Evolutionary conservation across 352 stramenopile genomes (phyloP).

Genomic region (Phytophthora gonapodyides): DNA sequence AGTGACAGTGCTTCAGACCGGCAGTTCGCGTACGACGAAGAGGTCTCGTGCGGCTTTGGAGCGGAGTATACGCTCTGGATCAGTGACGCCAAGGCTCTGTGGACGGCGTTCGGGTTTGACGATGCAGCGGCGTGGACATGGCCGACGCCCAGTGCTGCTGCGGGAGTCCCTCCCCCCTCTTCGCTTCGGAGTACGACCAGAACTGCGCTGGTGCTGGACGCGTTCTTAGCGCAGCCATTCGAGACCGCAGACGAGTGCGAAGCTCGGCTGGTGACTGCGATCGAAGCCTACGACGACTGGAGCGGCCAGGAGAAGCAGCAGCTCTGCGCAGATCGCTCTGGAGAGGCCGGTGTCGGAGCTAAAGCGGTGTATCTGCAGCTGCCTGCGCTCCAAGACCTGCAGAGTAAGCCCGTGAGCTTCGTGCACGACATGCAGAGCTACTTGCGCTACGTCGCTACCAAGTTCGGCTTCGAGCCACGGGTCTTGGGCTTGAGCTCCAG

Average conservation of each 20-base stretch:
- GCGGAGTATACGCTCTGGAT: slow-evolving; percentile 34
- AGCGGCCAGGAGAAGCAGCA: slow-evolving; percentile 33
- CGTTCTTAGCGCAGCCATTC: slow-evolving; percentile 59
- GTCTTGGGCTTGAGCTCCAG: slow-evolving; percentile 30
- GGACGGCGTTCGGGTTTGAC: slow-evolving; percentile 33
- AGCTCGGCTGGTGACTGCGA: slow-evolving; percentile 29
- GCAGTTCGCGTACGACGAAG: slow-evolving; percentile 41
- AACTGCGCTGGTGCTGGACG: slow-evolving; percentile 50
- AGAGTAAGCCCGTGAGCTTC: slow-evolving; percentile 27
- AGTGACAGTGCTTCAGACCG: slow-evolving; percentile 29
- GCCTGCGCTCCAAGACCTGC: slow-evolving; percentile 33
- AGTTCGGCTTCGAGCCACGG: slow-evolving; percentile 55
- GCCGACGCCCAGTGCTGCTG: slow-evolving; percentile 12
- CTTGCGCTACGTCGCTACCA: slow-evolving; percentile 54
- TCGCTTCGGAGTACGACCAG: slow-evolving; percentile 26
- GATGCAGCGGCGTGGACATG: slow-evolving; percentile 36
- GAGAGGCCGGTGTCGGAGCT: slow-evolving; percentile 29
- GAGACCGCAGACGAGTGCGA: slow-evolving; percentile 28
- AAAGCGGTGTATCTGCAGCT: slow-evolving; percentile 43
- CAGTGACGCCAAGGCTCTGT: slow-evolving; percentile 22
- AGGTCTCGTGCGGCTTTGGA: slow-evolving; percentile 26
- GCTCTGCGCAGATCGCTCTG: slow-evolving; percentile 19
- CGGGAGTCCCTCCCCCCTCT: slow-evolving; percentile 14
- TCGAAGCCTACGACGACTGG: slow-evolving; percentile 28
- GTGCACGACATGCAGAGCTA: slow-evolving; percentile 54